Evolutionary conservation across 306 rosid genomes (phyloP).

Genomic region (Acacia acuminata): DNA sequence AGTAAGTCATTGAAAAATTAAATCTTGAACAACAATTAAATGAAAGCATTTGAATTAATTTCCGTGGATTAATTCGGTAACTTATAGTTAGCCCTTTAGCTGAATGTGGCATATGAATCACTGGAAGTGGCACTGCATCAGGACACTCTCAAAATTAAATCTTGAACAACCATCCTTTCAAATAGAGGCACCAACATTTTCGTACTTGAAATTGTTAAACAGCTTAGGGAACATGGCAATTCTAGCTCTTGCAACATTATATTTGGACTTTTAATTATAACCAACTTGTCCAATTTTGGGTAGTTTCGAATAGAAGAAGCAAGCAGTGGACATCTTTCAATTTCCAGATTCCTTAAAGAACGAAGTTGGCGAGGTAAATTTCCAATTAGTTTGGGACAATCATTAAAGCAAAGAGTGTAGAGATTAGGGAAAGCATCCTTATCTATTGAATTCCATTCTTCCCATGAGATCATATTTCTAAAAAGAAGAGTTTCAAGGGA

Average conservation of each 20-base stretch:
- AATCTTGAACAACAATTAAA: too few species aligned
- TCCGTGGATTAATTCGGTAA: too few species aligned
- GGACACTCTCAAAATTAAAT: neutral
- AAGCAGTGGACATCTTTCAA: neutral
- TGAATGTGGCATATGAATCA: too few species aligned
- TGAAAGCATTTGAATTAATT: too few species aligned
- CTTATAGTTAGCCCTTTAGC: too few species aligned
- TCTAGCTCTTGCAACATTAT: neutral
- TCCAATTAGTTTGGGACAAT: constrained; percentile 7
- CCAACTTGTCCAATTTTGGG: neutral
- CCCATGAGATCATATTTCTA: neutral
- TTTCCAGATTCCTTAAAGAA: neutral
- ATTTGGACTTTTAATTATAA: neutral
- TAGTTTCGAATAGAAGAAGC: neutral
- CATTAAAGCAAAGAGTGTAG: accelerated
- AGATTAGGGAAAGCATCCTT: constrained; percentile 16
- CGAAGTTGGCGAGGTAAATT: neutral
- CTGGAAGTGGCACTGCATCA: neutral
- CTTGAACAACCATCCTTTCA: too few species aligned
- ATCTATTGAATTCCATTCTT: constrained; percentile 9
- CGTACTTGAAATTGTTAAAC: neutral
- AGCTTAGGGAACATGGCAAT: neutral
- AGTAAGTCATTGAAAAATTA: too few species aligned
- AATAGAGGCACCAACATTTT: neutral
- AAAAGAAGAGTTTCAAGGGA: neutral